Conservation (phyloP, 352 stramenopile species). For the Globisporangium nagaii region DNA sequence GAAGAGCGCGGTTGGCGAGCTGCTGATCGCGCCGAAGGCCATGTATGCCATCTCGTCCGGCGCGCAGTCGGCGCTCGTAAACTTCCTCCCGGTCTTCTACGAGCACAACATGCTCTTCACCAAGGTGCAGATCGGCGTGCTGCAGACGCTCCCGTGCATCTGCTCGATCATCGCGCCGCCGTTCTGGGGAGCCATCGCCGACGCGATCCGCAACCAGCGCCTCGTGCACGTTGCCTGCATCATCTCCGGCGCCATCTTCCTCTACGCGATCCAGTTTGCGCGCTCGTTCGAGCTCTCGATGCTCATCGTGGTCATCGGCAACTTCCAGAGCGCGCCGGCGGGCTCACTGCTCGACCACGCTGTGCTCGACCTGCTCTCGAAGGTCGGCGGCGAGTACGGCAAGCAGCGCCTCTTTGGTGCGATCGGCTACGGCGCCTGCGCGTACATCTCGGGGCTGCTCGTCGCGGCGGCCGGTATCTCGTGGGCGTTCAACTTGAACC, state of each 20-base stretch:
- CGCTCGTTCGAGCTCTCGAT: conserved; percentile 46
- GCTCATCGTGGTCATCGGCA: conserved; percentile 45
- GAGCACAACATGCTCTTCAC: conserved; percentile 55
- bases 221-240: conserved; percentile 59
- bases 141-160: conserved; percentile 65
- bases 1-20: conserved; percentile 2
- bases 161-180: conserved; percentile 60
- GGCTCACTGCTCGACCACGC: conserved; percentile 69
- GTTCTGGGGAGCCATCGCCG: conserved; percentile 70
- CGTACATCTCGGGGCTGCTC: conserved; percentile 66
- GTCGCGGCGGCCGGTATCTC: conserved; percentile 53
- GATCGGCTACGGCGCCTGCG: conserved; percentile 54
- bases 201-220: conserved; percentile 59
- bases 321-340: conserved; percentile 57
- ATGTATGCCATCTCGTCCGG: conserved; percentile 71
- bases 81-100: conserved; percentile 76
- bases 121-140: conserved; percentile 72
- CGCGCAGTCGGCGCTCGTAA: conserved; percentile 60
- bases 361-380: conserved; percentile 56
- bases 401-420: conserved; percentile 80
- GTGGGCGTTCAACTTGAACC: conserved; percentile 74
- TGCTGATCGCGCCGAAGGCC: conserved; percentile 67
- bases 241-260: conserved; percentile 43
- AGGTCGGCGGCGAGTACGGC: conserved; percentile 73
- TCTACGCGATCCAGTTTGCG: conserved; percentile 55